Evolutionary conservation across 2,329 filamentous ascomycete species (phyloP), one percentile per base, ranked within the genome.

Genomic region (Claviceps capensis): DNA sequence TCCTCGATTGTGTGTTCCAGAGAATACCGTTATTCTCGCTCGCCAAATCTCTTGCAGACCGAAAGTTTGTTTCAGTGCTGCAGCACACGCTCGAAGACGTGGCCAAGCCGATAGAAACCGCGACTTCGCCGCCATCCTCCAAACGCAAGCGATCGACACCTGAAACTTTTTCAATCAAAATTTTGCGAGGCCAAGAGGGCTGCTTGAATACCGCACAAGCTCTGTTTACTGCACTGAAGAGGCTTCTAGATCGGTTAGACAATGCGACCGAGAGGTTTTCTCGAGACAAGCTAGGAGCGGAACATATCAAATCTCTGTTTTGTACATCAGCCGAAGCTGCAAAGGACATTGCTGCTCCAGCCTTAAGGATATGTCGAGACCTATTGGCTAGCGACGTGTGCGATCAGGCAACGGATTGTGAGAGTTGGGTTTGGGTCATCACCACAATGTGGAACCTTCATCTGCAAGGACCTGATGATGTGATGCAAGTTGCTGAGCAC

Each of bases 11-110:
- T 53, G 71, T 85, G 47, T 74, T 87, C 51, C 70, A 74, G 48
- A 70, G 80, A n/a, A 78, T 91, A 17, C 83, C 86, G 0, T 70
- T 81, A 0, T 82, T 85, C 46, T 82, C 80, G 11, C 72, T 87
- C 23, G 85, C 86, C 8, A 81, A 82, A 53, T 81, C 85, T 4
- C 73, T 95, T 6, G 81, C 79, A 22, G 82, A 89, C 53, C 75
- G 83, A 52, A 76, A 79, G 46, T 87, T 94, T 50, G 68, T 86
- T 37, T 67, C 69, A 1, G 77, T 88, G 9, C 64, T 94, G 43
- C 79, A 83, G 59, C 77, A 80, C 59, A 79, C 83, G 0, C 67
- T 89, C 47, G 73, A 78, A 47, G 83, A 88, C 23, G 57, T 77
- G 40, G 72, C 73, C 8, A 57, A 58, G 19, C 62, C 63, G n/a